Percentiles rank a stretch among this genome's conserved stretches.
These are phyloP conservation scores for Candida oleophila DNA, from an alignment of 805 yeast genomes.

Conservation along the genomic window DNA sequence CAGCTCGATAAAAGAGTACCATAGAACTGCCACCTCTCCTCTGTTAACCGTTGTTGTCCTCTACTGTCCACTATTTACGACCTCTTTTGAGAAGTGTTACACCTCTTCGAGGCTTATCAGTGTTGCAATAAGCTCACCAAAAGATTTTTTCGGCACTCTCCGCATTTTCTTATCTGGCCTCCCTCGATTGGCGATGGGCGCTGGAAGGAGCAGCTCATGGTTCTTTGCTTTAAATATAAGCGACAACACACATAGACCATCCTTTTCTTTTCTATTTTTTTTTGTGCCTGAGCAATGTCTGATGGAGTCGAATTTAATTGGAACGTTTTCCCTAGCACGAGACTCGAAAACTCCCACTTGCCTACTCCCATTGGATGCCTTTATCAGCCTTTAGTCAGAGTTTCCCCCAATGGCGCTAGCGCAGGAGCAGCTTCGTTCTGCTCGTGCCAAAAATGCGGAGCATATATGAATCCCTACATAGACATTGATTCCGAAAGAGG, in stretches of 20 bases:
- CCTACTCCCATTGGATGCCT: slow-evolving; percentile 39
- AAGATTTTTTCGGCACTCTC: neutral
- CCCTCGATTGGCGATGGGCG: too few relatives aligned
- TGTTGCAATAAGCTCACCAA: neutral
- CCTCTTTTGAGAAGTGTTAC: too few relatives aligned
- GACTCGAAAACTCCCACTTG: slow-evolving; percentile 31
- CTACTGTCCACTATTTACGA: too few relatives aligned
- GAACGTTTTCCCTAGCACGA: slow-evolving; percentile 51
- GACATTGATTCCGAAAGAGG: slow-evolving; percentile 27
- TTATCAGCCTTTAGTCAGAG: slow-evolving; percentile 23
- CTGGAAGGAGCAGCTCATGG: too few relatives aligned
- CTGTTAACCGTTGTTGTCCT: too few relatives aligned
- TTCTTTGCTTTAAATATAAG: too few relatives aligned
- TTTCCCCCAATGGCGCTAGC: neutral
- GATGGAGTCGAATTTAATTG: slow-evolving; percentile 69
- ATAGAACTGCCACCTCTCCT: too few relatives aligned
- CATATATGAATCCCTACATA: slow-evolving; percentile 26
- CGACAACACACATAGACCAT: too few relatives aligned
- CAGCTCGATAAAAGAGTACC: too few relatives aligned
- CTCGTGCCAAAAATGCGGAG: slow-evolving; percentile 27
- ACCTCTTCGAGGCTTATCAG: too few relatives aligned
- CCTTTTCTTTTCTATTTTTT: neutral
- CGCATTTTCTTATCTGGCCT: neutral
- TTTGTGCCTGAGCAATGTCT: neutral
- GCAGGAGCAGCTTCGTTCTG: slow-evolving; percentile 6